Percentiles rank a stretch among this genome's conserved stretches.
Conservation (phyloP, 306 rosid species). For the Casuarina cunninghamiana region DNA sequence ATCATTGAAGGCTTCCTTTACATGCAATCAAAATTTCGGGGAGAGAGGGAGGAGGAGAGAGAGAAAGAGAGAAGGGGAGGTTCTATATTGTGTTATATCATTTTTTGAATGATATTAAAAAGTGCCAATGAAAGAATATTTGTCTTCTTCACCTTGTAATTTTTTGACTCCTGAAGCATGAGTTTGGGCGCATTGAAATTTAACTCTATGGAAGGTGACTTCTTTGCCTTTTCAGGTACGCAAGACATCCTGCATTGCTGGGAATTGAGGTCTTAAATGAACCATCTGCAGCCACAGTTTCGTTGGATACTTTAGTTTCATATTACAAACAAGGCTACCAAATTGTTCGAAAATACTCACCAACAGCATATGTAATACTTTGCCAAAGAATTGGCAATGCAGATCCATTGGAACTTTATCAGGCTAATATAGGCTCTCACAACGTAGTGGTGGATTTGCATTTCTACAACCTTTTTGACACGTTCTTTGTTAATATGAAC, state of each 20-base stretch:
- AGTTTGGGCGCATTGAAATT: conserved; percentile 7
- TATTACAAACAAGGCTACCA: conserved; percentile 82
- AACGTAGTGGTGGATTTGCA: conserved; percentile 64
- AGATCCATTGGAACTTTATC: conserved; percentile 83
- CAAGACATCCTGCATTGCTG: conserved; percentile 62
- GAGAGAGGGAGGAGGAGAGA: too few relatives aligned
- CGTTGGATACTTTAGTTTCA: conserved; percentile 58
- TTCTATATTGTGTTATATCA: background rate
- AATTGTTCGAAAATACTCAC: conserved; percentile 70
- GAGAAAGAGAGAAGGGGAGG: background rate
- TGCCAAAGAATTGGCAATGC: conserved; percentile 90
- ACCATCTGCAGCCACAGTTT: conserved; percentile 72
- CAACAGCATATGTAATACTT: conserved; percentile 72
- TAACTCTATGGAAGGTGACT: conserved; percentile 5
- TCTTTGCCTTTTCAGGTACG: conserved; percentile 61
- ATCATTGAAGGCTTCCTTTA: conserved; percentile 11
- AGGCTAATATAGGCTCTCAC: conserved; percentile 56
- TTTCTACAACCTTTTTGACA: conserved; percentile 76
- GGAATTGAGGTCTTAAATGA: conserved; percentile 92
- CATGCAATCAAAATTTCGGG: too few relatives aligned
- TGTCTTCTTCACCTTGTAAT: background rate
- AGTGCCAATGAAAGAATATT: background rate
- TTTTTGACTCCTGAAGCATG: conserved; percentile 17
- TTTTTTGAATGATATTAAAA: background rate
- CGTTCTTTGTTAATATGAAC: conserved; percentile 69